These are phyloP conservation scores for Ophiorrhiza pumila DNA, from an alignment of 257 asterid species.

Conservation along the genomic window DNA sequence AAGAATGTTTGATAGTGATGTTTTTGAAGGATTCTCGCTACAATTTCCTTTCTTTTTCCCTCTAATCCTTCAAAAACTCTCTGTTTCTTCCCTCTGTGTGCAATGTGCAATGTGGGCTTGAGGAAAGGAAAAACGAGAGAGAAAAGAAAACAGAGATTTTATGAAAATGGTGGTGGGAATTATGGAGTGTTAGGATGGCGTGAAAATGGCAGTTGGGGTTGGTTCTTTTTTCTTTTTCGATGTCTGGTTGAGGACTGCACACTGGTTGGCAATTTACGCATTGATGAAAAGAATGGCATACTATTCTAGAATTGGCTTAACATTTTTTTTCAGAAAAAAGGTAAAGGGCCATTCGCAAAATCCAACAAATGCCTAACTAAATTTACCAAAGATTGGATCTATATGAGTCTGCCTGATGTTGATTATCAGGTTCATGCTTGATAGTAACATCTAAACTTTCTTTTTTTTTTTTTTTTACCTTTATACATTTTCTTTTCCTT, in stretches of 20 bases:
- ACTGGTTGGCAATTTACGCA: neutral
- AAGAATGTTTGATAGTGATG: slow-evolving; percentile 37
- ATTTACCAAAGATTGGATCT: neutral
- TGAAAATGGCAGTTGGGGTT: neutral
- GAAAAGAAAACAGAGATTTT: slow-evolving; percentile 26
- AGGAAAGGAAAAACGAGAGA: slow-evolving; percentile 17
- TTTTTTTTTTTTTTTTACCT: neutral
- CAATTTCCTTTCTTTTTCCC: neutral
- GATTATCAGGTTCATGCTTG: slow-evolving; percentile 2
- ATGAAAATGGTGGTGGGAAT: neutral
- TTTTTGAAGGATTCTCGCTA: slow-evolving; percentile 4
- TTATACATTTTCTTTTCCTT: neutral
- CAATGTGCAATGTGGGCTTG: neutral
- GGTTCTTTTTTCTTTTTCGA: slow-evolving; percentile 18
- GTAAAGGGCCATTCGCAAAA: slow-evolving; percentile 7
- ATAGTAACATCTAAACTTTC: slow-evolving; percentile 9
- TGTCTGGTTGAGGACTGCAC: slow-evolving; percentile 16
- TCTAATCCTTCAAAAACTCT: slow-evolving; percentile 22
- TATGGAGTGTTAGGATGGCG: neutral
- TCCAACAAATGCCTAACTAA: slow-evolving; percentile 21
- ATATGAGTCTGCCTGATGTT: neutral
- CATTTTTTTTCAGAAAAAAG: slow-evolving; percentile 14
- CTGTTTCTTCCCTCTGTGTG: slow-evolving; percentile 24
- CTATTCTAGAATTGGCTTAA: slow-evolving; percentile 15
- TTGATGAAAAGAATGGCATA: slow-evolving; percentile 2